phyloP scores from a whole-genome alignment of 2,329 filamentous ascomycete genomes.

The Cladophialophora psammophila region DNA sequence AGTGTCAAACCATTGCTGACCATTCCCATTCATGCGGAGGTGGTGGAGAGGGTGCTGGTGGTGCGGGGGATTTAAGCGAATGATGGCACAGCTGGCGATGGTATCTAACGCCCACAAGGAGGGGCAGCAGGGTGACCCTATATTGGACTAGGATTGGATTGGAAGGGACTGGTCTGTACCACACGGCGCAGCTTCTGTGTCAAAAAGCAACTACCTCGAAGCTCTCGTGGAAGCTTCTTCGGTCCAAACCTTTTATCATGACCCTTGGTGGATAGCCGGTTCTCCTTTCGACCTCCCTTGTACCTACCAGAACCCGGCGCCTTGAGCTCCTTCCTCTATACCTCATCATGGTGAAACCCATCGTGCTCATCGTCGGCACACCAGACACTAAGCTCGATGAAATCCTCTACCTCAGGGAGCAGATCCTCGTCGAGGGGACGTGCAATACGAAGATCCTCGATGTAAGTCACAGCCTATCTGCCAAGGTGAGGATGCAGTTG shows the following conservation, averaged over 20 bases:
- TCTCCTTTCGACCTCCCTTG: neutral
- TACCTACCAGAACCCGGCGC: neutral
- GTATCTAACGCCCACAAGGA: neutral
- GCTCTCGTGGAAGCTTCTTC: constrained; percentile 1
- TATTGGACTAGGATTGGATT: neutral
- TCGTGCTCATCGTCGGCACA: constrained; percentile 66
- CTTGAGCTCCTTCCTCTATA: neutral
- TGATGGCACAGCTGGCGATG: neutral
- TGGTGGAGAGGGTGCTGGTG: neutral
- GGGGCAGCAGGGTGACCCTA: neutral
- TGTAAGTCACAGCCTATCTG: constrained; percentile 57
- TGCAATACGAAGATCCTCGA: constrained; percentile 60
- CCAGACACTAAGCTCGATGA: constrained; percentile 71
- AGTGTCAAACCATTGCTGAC: neutral
- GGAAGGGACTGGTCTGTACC: neutral
- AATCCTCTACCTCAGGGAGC: constrained; percentile 61
- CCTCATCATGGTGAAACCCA: constrained; percentile 43
- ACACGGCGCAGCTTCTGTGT: neutral
- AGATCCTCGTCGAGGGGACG: constrained; percentile 49
- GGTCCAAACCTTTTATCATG: constrained; percentile 3
- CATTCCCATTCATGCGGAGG: neutral
- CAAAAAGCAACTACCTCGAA: neutral
- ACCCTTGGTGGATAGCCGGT: neutral
- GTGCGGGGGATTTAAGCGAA: constrained; percentile 1
- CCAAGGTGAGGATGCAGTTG: constrained; percentile 23